Conservation (phyloP, 129 eudicot genomes). For the Heracleum sosnowskyi region DNA sequence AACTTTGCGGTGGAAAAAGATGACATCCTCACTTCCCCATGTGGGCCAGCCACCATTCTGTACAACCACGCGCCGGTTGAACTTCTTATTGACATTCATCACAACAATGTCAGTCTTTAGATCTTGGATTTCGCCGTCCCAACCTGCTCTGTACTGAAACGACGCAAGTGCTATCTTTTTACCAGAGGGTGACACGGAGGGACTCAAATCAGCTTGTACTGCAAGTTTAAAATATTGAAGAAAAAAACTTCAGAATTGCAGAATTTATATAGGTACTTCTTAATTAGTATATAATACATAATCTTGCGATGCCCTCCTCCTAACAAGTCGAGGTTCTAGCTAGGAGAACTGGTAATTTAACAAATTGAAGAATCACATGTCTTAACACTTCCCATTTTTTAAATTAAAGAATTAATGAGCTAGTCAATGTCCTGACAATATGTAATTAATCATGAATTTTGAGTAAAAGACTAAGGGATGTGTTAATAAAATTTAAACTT, state of each 20-base stretch:
- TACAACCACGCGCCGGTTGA: neutral
- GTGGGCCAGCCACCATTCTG: conserved; percentile 3
- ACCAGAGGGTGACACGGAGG: neutral
- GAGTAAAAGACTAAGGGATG: too few relatives aligned
- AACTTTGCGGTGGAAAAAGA: conserved; percentile 8
- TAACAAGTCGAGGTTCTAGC: too few relatives aligned
- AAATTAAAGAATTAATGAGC: too few relatives aligned
- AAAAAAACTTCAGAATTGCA: too few relatives aligned
- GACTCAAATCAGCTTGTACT: conserved; percentile 6
- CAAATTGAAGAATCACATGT: too few relatives aligned
- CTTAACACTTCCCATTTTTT: too few relatives aligned
- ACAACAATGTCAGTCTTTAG: neutral
- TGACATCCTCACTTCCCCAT: neutral
- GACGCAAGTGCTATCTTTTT: conserved; percentile 1
- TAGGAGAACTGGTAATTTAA: too few relatives aligned
- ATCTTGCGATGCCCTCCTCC: too few relatives aligned
- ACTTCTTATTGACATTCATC: neutral
- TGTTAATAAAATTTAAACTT: neutral
- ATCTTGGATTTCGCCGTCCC: neutral
- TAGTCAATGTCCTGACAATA: too few relatives aligned
- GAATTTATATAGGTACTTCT: too few relatives aligned
- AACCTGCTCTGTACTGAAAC: neutral
- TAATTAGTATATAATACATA: too few relatives aligned
- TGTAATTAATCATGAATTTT: too few relatives aligned
- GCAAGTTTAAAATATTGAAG: neutral